Evolutionary conservation across 139 green algal genomes (phyloP).

Genomic region (Chlorella sp.): DNA sequence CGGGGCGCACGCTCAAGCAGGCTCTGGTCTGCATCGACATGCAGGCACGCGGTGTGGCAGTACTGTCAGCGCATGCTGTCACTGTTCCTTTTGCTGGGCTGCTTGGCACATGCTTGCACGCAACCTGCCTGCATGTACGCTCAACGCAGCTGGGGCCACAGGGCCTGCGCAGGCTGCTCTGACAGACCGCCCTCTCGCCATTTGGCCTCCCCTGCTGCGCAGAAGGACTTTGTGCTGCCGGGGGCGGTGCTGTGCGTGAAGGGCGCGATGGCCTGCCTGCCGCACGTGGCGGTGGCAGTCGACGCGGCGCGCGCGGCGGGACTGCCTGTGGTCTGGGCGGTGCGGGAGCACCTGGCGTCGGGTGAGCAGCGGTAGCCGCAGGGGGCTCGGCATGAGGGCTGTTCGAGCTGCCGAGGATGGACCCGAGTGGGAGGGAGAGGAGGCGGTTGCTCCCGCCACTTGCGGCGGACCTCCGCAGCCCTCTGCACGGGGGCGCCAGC

Average conservation of each 20-base stretch:
- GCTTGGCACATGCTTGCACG: neutral
- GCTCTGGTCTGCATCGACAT: slow-evolving; percentile 19
- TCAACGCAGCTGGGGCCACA: neutral
- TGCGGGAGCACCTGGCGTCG: slow-evolving; percentile 49
- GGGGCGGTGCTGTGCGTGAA: slow-evolving; percentile 41
- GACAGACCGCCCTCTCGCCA: too few species aligned
- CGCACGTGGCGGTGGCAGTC: slow-evolving; percentile 39
- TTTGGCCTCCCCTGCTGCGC: too few species aligned
- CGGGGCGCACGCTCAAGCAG: slow-evolving; percentile 4
- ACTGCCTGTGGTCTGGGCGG: slow-evolving; percentile 51
- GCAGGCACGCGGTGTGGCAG: neutral
- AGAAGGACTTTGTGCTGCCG: slow-evolving; percentile 62
- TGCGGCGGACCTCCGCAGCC: neutral
- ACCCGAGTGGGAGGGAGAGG: neutral
- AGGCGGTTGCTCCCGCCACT: neutral
- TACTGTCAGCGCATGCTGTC: neutral
- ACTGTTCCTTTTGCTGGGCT: neutral
- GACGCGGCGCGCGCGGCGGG: slow-evolving; percentile 25
- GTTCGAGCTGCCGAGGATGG: too few species aligned
- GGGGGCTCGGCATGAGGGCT: neutral
- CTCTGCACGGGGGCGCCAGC: neutral
- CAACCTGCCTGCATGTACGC: neutral
- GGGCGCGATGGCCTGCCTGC: slow-evolving; percentile 39
- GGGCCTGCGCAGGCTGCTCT: slow-evolving; percentile 1
- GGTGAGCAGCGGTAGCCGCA: slow-evolving; percentile 17